phyloP scores from a whole-genome alignment of 164 flowering plant species.

The Nymphaea colorata region DNA sequence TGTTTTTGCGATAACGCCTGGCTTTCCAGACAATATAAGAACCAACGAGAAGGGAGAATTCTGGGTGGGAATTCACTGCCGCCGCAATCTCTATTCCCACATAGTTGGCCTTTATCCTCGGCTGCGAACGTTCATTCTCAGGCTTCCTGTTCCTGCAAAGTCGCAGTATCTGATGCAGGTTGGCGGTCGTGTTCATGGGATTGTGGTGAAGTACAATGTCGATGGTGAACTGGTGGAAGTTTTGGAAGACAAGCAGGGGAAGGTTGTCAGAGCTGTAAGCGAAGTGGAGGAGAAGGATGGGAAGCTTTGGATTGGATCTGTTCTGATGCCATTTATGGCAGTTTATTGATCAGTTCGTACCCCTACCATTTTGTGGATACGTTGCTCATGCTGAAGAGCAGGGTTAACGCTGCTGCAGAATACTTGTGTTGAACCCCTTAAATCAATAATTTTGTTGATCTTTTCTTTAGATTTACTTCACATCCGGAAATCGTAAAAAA shows the following conservation, averaged over 20 bases:
- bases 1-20: slow-evolving; percentile 58
- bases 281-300: slow-evolving; percentile 92
- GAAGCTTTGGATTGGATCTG: slow-evolving; percentile 91
- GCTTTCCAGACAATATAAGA: slow-evolving; percentile 83
- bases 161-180: slow-evolving; percentile 16
- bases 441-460: too few species aligned
- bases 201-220: slow-evolving; percentile 49
- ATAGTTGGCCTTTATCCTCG: slow-evolving; percentile 29
- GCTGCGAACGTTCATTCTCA: not conserved
- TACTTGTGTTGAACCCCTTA: too few species aligned
- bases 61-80: slow-evolving; percentile 81
- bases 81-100: slow-evolving; percentile 28
- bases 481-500: too few species aligned
- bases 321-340: slow-evolving; percentile 69
- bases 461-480: too few species aligned
- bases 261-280: slow-evolving; percentile 75
- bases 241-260: slow-evolving; percentile 74
- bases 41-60: slow-evolving; percentile 76
- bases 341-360: slow-evolving; percentile 38
- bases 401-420: too few species aligned
- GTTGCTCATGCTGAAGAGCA: too few species aligned
- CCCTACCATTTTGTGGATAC: not conserved
- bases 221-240: slow-evolving; percentile 63
- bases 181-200: slow-evolving; percentile 48
- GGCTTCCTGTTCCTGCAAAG: not conserved